Conservation (phyloP, 768 basidiomycete genomes). For the Amanita subjunquillea region DNA sequence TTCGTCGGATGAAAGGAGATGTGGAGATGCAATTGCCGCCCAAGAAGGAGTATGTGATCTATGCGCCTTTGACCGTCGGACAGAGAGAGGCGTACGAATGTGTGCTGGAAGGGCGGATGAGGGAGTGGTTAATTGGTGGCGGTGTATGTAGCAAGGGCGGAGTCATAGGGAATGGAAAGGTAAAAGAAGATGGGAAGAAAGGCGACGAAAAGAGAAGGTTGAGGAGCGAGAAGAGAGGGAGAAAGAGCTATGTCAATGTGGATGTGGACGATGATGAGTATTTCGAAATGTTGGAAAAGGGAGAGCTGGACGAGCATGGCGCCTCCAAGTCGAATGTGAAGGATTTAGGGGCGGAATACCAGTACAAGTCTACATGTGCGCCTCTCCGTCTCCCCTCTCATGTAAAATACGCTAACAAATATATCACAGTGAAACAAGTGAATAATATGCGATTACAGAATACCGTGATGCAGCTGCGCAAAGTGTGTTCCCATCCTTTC, state of each 20-base stretch:
- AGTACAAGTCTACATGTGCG: constrained; percentile 47
- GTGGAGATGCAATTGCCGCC: constrained; percentile 75
- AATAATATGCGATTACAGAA: constrained; percentile 95
- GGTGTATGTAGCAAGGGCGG: constrained; percentile 12
- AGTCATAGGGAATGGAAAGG: constrained; percentile 10
- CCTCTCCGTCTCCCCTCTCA: constrained; percentile 6
- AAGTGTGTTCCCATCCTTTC: constrained; percentile 92
- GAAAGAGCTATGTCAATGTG: constrained; percentile 36
- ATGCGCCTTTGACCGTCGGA: constrained; percentile 73
- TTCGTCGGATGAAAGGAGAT: constrained; percentile 86
- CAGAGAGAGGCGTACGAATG: constrained; percentile 84
- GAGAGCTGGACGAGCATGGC: constrained; percentile 29
- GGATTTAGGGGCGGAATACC: constrained; percentile 23
- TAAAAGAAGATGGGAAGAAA: constrained; percentile 9
- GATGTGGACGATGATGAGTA: constrained; percentile 61
- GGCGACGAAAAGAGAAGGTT: constrained; percentile 19
- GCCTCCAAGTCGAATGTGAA: constrained; percentile 7
- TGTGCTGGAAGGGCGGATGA: constrained; percentile 61
- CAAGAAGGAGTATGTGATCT: constrained; percentile 91
- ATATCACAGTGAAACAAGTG: constrained; percentile 57
- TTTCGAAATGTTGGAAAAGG: constrained; percentile 48
- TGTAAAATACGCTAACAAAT: neutral
- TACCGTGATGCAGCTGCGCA: constrained; percentile 92
- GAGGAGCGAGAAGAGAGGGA: constrained; percentile 19
- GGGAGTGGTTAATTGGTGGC: constrained; percentile 44